Base-by-base conservation (phyloP, 371 early-diverging fungal genomes). In the Mucor velutinosus region DNA sequence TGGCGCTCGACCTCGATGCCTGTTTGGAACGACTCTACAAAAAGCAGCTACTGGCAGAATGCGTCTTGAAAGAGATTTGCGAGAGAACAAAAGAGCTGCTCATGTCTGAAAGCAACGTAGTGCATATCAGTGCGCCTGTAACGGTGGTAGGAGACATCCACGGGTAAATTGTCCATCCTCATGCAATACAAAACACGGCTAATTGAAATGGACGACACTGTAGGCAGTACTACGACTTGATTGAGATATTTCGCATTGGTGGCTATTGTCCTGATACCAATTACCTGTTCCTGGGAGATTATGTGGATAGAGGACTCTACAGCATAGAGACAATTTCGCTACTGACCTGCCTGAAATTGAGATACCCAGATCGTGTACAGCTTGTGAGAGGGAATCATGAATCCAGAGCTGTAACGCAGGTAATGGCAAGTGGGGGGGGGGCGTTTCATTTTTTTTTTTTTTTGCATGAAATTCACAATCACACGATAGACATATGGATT, bases 311-410 rank as follows among this genome's bases (percentile, higher is more conserved):
- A 60, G 99, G 99, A 59, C 87, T 93, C 63, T 94, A 93, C 74
- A 94, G 95, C 60, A 93, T 99, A 23, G 99, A 99, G 72, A 97
- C 98, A 30, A 95, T 99, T 58, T 87, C 92, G 14, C 80, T 98
- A 12, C 79, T 99, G 69, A 87, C 94, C 0, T 94, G 94, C 69
- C 83, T 96, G 11, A 98, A 99, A 71, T 72, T 97, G 58, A 84
- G 95, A 58, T 95, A 96, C 79, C 99, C 99, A 14, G 87, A 93
- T 33, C 83, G 97, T 65, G 91, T 99, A 7, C 95, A 93, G 58
- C 84, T 99, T 14, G 90, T 99, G 10, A 86, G 99, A 39, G 99
- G 99, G n/a, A 99, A 99, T 75, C 99, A 99, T 70, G 99, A 99
- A 79, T 90, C 93, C 29, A 85, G 97, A 65, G 93, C 94, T 23